Evolutionary conservation across 352 stramenopile species (phyloP).

Genomic region (Globisporangium solare): DNA sequence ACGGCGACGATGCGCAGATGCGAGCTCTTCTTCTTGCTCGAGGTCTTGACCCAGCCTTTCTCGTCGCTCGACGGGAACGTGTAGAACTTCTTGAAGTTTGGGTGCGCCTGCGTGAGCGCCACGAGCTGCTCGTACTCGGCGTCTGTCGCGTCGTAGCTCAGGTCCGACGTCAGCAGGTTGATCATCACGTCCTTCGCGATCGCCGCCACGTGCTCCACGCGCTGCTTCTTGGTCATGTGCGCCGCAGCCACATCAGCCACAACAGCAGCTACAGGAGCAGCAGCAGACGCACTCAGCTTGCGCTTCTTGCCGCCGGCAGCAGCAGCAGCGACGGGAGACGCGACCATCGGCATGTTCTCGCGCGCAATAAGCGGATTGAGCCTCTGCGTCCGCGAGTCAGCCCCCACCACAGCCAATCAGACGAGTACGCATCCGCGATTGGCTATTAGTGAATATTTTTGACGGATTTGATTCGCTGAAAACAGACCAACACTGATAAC

Average conservation of each 20-base stretch:
- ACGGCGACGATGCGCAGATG: constrained; percentile 69
- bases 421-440: neutral
- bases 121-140: constrained; percentile 71
- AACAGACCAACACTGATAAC: neutral
- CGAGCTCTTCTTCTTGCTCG: constrained; percentile 53
- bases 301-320: constrained; percentile 5
- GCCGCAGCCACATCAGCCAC: neutral
- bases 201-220: constrained; percentile 47
- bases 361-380: neutral
- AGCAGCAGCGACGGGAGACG: neutral
- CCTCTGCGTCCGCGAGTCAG: neutral
- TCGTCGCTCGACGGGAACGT: constrained; percentile 35
- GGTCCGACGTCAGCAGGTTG: constrained; percentile 38
- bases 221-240: constrained; percentile 49
- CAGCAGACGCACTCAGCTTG: constrained; percentile 3
- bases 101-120: constrained; percentile 51
- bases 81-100: constrained; percentile 56
- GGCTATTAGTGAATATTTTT: neutral
- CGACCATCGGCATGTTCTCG: neutral
- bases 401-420: constrained; percentile 3
- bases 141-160: constrained; percentile 52
- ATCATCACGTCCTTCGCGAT: constrained; percentile 76
- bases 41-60: constrained; percentile 53
- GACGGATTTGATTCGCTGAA: neutral
- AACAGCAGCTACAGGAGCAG: neutral